Evolutionary conservation across 179 eudicot genomes (phyloP), one percentile per base, ranked within the genome.

Genomic region (Beta corolliflora): DNA sequence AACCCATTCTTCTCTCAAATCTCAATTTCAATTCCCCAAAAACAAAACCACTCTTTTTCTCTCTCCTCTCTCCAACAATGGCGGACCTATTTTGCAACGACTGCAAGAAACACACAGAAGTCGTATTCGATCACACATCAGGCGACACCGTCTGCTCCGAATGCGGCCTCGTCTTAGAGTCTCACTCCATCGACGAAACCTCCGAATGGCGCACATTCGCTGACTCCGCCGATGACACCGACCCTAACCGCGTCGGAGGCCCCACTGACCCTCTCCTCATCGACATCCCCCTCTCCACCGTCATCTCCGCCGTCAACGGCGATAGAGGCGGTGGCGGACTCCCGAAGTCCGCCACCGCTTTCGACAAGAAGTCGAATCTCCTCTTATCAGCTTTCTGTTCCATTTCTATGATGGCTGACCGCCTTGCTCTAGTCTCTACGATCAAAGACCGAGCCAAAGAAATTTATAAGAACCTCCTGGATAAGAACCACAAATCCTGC

Each of bases 141-240:
- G 89, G 90, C 12, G 93, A 91, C 81, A 89, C 91, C 21, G 83
- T 87, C 1, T 89, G 93, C 74, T 83, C 89, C 18, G 90, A 91
- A 79, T 91, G 91, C 64, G 91, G 90, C 7, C 89, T 91, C 72
- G 93, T 91, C 16, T 83, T 89, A 50, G 87, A 91, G 29, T 85
- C 93, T 1, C 87, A 88, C 76, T 86, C 83, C 11, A 82, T 89
- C 10, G 93, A 91, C 63, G 89, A 86, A 68, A 83, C 90, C n/a
- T 85, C 92, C 46, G 92, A 91, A 85, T 91, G 94, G 94, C 85
- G 92, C 0, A 88, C 88, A 4, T 91, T 91, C 82, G 85, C 91
- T 76, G 89, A 89, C 60, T 53, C 77, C 31, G 31, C 60, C 65
- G 88, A 89, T 50, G 83, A 83, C 50, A 78, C 83, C 50, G 86